Evolutionary conservation across 106 monocot species (phyloP), one percentile per base, ranked within the genome.

Genomic region (Ottelia alismoides): DNA sequence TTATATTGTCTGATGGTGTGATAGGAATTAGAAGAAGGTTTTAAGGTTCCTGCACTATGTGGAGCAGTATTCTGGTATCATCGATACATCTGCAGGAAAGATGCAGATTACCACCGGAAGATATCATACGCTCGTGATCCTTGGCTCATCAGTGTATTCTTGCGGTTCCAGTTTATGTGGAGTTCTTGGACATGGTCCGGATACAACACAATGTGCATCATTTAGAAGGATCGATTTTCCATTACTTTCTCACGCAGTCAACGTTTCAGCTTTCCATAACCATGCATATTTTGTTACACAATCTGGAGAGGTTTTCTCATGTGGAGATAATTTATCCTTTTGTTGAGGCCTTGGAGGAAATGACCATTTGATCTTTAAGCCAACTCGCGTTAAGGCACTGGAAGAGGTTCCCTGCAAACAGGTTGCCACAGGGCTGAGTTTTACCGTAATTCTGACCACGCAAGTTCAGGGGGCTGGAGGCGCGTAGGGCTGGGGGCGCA

Each of bases 91-190:
- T n/a, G n/a, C n/a, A n/a, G n/a, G n/a, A n/a, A n/a, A 96, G 96
- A 82, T 96, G 81, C 96, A 96, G 69, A 64, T 96, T 35, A 40
- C 82, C 11, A 82, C 96, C 26, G 96, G 96, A 67, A 74, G 89
- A 67, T 89, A 96, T 45, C 96, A 96, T 53, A 89, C 96, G 1
- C 76, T 96, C 35, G 57, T 96, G 60, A 66, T 89, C 40, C 81
- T 76, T 65, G 82, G 75, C 35, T 82, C 85, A 2, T 85, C 64
- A 20, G 82, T 82, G 22, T 96, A 96, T 67, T 96, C 96, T 11
- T 96, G 96, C 69, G 96, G 96, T 54, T 96, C 96, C 22, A 96
- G 89, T 65, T 76, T 89, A 64, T 96, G 96, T 74, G 96, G 96
- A 25, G 96, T 96, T 54, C 85, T 96, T 68, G 89, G 96, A 61